Percentiles rank a stretch among this genome's conserved stretches.
These are phyloP conservation scores for Hansfordia pulvinata DNA, from an alignment of 2,329 filamentous ascomycete species.

Conservation along the genomic window DNA sequence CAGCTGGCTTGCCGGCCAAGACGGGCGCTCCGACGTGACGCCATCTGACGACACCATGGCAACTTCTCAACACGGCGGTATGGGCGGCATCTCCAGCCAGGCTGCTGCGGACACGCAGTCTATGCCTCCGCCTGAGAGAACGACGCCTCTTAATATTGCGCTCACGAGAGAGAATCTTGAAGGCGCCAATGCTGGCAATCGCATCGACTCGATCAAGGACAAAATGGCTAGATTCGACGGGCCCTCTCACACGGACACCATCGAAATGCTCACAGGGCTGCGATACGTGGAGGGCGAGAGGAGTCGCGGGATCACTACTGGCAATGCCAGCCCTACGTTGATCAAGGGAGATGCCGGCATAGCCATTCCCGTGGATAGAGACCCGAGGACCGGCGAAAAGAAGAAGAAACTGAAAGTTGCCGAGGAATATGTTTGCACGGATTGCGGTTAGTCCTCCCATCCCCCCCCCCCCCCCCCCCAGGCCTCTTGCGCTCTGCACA, in stretches of 20 bases:
- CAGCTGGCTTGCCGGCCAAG: constrained; percentile 45
- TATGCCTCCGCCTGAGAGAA: constrained; percentile 56
- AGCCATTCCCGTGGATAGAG: constrained; percentile 68
- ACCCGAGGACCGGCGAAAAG: constrained; percentile 58
- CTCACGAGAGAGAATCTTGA: constrained; percentile 73
- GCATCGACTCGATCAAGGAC: constrained; percentile 65
- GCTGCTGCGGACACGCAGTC: constrained; percentile 25
- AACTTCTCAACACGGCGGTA: constrained; percentile 16
- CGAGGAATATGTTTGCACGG: constrained; percentile 89
- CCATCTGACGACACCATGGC: constrained; percentile 29
- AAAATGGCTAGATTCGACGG: constrained; percentile 77
- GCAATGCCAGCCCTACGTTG: constrained; percentile 65
- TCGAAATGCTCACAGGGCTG: constrained; percentile 85
- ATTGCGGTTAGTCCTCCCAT: constrained; percentile 66
- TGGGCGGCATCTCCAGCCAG: constrained; percentile 16
- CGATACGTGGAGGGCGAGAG: constrained; percentile 81
- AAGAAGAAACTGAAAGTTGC: constrained; percentile 77
- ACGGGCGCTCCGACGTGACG: constrained; percentile 38
- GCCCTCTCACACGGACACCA: constrained; percentile 66
- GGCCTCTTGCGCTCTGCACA: constrained; percentile 1
- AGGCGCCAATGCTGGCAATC: constrained; percentile 49
- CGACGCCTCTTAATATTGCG: constrained; percentile 46
- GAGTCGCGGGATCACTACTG: constrained; percentile 77
- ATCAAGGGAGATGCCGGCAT: constrained; percentile 81
- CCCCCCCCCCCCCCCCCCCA: no score